Evolutionary conservation across 148 eudicot genomes (phyloP), one percentile per base, ranked within the genome.

Genomic region (Polygonum aviculare): DNA sequence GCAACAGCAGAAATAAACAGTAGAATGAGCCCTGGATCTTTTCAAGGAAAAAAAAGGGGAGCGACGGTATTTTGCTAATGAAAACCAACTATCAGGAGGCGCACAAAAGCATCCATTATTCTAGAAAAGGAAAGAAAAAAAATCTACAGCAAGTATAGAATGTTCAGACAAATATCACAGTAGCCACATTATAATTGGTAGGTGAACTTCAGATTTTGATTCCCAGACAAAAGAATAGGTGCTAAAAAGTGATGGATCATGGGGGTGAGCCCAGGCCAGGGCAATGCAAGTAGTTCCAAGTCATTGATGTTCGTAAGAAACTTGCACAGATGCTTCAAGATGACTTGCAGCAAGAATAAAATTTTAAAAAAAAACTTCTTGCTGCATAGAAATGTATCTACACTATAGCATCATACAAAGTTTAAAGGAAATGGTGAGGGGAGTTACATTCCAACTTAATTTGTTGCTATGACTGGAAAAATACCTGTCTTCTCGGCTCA

Each of bases 401-500:
- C 69, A 60, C 5, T 26, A 35, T 22, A 60, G 38, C 15, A 26
- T 31, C 38, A 26, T 60, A 60, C 5, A 22, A 77, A 76, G 4
- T 19, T 72, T 55, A 51, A 70, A 55, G 11, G 59, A 16, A 79
- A 77, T 40, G 54, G 69, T 54, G 60, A 54, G 69, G 38, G 70
- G 80, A 52, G 39, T 35, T 79, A 38, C 39, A 52, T 57, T 22
- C 45, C 26, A 78, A 47, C 44, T 18, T 40, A 22, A 5, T 11
- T 11, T 50, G 10, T 49, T 73, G 8, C 31, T 22, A 45, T 44
- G 11, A 38, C 41, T 16, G 21, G 21, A 21, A 36, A 36, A 12
- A 21, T 50, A 93, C 97, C 97, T 89, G 98, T 84, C 91, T 87
- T 85, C 94, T 87, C 48, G 98, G 96, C 81, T 95, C 98, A 74